Base-by-base conservation (phyloP, 2,329 filamentous ascomycete genomes). In the Apiospora malaysiana region DNA sequence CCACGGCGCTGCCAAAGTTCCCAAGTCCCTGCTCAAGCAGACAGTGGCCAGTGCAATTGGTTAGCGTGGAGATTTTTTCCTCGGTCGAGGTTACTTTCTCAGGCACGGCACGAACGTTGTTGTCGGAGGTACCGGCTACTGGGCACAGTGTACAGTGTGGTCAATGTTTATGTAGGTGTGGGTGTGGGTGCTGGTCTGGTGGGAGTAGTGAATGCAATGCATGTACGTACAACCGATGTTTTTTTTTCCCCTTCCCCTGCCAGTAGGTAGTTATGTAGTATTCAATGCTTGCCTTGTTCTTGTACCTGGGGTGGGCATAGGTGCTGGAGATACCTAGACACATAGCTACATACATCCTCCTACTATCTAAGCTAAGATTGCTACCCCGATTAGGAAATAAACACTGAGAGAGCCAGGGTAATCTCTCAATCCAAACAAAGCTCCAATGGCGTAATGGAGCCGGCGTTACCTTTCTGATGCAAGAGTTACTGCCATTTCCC, bases 121-220 rank as follows among this genome's bases (percentile, higher is more conserved):
- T 37, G 21, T 25, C 14, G 37, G 32, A 56, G 27, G 67, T 68
- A 68, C 67, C 46, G 46, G 32, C n/a, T 68, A 68, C 67, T 16
- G n/a, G 37, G 46, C 32, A 68, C 67, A 68, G 67, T 68, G 67
- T 68, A 68, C 67, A 68, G 67, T 68, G 67, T 68, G 56, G 25
- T 51, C 14, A 51, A 14, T 51, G 49, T 25, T 8, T 32, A 32
- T 32, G n/a, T 12, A 23, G n/a, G 51, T 37, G 27, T 23, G 51
- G 32, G 51, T 59, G 51, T 63, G 32, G 42, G 42, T 45, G 42
- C 32, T 3, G 32, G 32, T 32, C 32, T 32, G 16, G 42, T 45
- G 42, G 1, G 42, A 45, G 42, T 5, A 42, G 8, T 42, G 42
- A 45, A 45, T 45, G 42, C 12, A 45, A 45, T 45, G 42, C 42